A percentile compares a stretch with the other conserved stretches of the same genome.
Conservation (phyloP, 176 grass and related monocot species). For the Microstegium vimineum region DNA sequence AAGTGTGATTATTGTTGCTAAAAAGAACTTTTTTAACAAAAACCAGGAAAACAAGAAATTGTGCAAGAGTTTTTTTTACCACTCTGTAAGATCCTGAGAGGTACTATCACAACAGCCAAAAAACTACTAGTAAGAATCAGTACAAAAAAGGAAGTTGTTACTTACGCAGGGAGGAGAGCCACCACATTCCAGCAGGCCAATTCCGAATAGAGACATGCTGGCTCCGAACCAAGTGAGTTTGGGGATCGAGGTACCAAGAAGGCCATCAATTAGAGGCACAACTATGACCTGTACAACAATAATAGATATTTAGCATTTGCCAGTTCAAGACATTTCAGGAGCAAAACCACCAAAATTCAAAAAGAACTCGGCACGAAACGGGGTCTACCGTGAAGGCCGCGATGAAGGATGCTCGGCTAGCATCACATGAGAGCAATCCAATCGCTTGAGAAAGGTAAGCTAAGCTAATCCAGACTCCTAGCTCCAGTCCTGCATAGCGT, state of each 20-base stretch:
- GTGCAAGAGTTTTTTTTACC: background rate
- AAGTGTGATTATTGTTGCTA: background rate
- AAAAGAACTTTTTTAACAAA: background rate
- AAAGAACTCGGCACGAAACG: background rate
- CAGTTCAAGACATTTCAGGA: background rate
- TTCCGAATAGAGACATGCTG: constrained; percentile 52
- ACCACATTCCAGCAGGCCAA: constrained; percentile 71
- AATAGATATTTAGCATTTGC: no score
- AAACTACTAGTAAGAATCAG: constrained; percentile 9
- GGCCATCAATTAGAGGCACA: constrained; percentile 87
- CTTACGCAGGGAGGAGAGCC: constrained; percentile 92
- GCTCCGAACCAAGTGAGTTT: constrained; percentile 76
- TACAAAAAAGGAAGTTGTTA: background rate
- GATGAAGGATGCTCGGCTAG: constrained; percentile 79
- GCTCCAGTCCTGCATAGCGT: constrained; percentile 61
- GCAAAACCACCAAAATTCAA: background rate
- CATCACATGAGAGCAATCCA: constrained; percentile 80
- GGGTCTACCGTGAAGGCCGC: constrained; percentile 70
- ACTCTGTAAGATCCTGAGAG: background rate
- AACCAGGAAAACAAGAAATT: background rate
- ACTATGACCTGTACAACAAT: constrained; percentile 63
- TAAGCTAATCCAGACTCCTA: constrained; percentile 84
- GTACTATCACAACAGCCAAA: background rate
- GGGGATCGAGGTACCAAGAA: constrained; percentile 63
- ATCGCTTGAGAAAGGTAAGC: constrained; percentile 82